Percentiles rank a stretch among this genome's conserved stretches.
Conservation (phyloP, 306 rosid genomes). For the Quercus engelmannii region DNA sequence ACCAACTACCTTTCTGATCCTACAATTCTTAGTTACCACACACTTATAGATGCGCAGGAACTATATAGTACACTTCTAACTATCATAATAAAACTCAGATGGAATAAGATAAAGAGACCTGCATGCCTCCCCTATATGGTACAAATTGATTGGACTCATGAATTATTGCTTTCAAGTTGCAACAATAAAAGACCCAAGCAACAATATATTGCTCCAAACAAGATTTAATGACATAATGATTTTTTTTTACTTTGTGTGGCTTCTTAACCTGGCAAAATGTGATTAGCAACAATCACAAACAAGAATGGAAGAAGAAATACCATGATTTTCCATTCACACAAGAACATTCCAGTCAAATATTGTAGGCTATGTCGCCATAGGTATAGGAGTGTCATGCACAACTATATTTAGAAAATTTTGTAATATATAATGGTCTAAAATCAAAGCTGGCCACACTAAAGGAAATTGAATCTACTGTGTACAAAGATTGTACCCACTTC, state of each 20-base stretch:
- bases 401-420: too few relatives aligned
- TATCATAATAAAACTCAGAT: slow-evolving; percentile 37
- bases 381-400: too few relatives aligned
- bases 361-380: too few relatives aligned
- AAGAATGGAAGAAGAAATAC: neutral
- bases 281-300: too few relatives aligned
- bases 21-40: slow-evolving; percentile 31
- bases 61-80: slow-evolving; percentile 6
- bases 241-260: too few relatives aligned
- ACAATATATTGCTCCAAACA: slow-evolving; percentile 9
- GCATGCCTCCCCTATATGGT: slow-evolving; percentile 23
- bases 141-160: slow-evolving; percentile 15
- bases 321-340: neutral
- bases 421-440: too few relatives aligned
- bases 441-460: too few relatives aligned
- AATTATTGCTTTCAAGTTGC: neutral
- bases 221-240: too few relatives aligned
- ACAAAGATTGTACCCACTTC: neutral
- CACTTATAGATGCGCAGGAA: slow-evolving; percentile 30
- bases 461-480: neutral
- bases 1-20: slow-evolving; percentile 16
- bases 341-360: too few relatives aligned
- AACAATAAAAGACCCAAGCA: slow-evolving; percentile 31
- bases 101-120: slow-evolving; percentile 24
- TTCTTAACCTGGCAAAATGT: too few relatives aligned